Percentiles rank a stretch among this genome's conserved stretches.
Conservation (phyloP, 306 rosid genomes). For the Begonia loranthoides region DNA sequence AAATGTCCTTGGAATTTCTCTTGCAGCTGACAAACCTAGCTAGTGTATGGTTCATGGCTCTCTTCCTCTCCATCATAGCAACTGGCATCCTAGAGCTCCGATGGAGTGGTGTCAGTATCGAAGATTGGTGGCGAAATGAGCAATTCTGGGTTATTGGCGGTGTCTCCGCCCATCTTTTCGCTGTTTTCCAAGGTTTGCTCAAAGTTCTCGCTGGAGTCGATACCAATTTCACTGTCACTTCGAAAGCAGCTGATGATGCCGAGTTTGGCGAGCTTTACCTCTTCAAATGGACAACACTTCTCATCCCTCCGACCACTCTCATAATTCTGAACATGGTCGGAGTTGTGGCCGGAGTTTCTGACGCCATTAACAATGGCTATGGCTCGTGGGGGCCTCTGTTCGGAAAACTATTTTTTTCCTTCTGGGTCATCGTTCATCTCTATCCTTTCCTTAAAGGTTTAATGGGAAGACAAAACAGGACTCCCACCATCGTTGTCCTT, state of each 20-base stretch:
- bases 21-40: conserved; percentile 73
- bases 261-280: conserved; percentile 60
- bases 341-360: conserved; percentile 90
- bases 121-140: conserved; percentile 90
- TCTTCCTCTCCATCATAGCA: conserved; percentile 59
- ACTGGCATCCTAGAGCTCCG: conserved; percentile 73
- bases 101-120: conserved; percentile 82
- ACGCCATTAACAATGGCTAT: conserved; percentile 82
- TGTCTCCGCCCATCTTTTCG: conserved; percentile 84
- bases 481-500: conserved; percentile 75
- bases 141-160: conserved; percentile 98
- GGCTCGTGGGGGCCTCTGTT: conserved; percentile 82
- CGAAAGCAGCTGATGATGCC: conserved; percentile 40
- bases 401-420: conserved; percentile 78
- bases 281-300: conserved; percentile 86
- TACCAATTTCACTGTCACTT: conserved; percentile 43
- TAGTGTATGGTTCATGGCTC: conserved; percentile 72
- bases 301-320: conserved; percentile 84
- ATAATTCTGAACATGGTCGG: conserved; percentile 82
- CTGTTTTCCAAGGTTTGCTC: conserved; percentile 87
- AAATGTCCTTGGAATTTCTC: neutral
- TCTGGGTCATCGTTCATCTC: conserved; percentile 88
- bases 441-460: conserved; percentile 96
- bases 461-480: conserved; percentile 88
- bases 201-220: conserved; percentile 62